Percentiles rank a stretch among this genome's conserved stretches.
Conservation (phyloP, 768 basidiomycete genomes). For the Lentinula lateritia region DNA sequence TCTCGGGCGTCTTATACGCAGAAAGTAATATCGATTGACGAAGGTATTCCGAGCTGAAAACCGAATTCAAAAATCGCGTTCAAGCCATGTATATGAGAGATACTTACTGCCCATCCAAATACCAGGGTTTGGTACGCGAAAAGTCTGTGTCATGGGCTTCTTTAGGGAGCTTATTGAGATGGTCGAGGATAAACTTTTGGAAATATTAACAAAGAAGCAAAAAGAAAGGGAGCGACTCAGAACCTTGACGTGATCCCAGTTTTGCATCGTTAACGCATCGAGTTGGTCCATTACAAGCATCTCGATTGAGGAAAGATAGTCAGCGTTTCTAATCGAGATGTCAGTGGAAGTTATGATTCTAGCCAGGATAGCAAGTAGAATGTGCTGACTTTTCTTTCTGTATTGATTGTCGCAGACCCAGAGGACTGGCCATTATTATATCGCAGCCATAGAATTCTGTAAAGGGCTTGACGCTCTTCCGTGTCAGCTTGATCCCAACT, state of each 20-base stretch:
- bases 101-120: conserved; percentile 87
- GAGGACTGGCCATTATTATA: conserved; percentile 87
- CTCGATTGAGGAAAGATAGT: conserved; percentile 93
- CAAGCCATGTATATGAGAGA: neutral
- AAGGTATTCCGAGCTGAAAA: conserved; percentile 67
- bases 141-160: conserved; percentile 94
- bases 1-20: conserved; percentile 87
- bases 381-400: conserved; percentile 87
- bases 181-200: conserved; percentile 73
- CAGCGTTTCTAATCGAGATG: conserved; percentile 53
- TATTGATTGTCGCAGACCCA: conserved; percentile 85
- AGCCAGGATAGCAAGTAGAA: neutral
- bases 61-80: neutral
- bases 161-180: conserved; percentile 86
- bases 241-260: conserved; percentile 97
- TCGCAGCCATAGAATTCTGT: conserved; percentile 89
- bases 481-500: conserved; percentile 87
- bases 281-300: conserved; percentile 86
- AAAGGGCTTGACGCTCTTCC: conserved; percentile 89
- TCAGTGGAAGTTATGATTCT: neutral
- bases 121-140: conserved; percentile 97
- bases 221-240: neutral
- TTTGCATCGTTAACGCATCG: conserved; percentile 95
- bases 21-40: conserved; percentile 89
- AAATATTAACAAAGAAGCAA: neutral